Conservation (phyloP, 164 flowering plant genomes). For the Aristolochia californica region DNA sequence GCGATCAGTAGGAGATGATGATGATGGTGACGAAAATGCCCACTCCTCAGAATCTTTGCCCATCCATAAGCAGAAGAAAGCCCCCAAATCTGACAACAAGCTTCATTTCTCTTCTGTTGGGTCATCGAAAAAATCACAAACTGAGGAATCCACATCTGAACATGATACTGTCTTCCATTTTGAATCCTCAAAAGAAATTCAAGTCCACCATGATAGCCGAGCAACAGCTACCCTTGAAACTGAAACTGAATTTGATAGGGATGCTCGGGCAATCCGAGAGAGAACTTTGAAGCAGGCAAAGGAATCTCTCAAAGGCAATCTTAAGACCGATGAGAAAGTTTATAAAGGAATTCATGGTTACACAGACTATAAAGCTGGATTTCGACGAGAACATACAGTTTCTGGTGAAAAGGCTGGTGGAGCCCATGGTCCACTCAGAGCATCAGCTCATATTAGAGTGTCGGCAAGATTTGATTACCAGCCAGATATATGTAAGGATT, state of each 20-base stretch:
- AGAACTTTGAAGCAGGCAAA: conserved; percentile 71
- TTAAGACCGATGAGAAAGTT: conserved; percentile 41
- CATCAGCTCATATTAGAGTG: conserved; percentile 80
- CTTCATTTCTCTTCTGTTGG: conserved; percentile 45
- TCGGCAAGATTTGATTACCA: conserved; percentile 92
- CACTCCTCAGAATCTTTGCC: conserved; percentile 16
- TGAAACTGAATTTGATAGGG: conserved; percentile 70
- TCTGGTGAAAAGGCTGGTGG: conserved; percentile 92
- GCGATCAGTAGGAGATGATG: conserved; percentile 27
- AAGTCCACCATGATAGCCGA: conserved; percentile 70
- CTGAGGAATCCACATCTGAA: conserved; percentile 18
- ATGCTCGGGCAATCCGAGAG: conserved; percentile 81
- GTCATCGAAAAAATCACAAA: conserved; percentile 16
- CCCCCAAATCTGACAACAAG: conserved; percentile 37
- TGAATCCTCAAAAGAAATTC: conserved; percentile 80
- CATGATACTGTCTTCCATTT: conserved; percentile 38
- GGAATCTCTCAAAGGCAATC: conserved; percentile 47
- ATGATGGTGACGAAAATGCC: conserved; percentile 38
- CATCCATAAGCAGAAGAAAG: conserved; percentile 29
- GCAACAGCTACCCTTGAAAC: conserved; percentile 90
- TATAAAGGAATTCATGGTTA: conserved; percentile 78
- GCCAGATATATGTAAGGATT: conserved; percentile 94
- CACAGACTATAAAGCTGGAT: conserved; percentile 81
- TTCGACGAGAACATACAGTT: conserved; percentile 79
- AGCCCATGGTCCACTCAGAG: conserved; percentile 90